A percentile compares a stretch with the other conserved stretches of the same genome.
Conservation (phyloP, 768 basidiomycete genomes). For the Rhizopogon sp. region DNA sequence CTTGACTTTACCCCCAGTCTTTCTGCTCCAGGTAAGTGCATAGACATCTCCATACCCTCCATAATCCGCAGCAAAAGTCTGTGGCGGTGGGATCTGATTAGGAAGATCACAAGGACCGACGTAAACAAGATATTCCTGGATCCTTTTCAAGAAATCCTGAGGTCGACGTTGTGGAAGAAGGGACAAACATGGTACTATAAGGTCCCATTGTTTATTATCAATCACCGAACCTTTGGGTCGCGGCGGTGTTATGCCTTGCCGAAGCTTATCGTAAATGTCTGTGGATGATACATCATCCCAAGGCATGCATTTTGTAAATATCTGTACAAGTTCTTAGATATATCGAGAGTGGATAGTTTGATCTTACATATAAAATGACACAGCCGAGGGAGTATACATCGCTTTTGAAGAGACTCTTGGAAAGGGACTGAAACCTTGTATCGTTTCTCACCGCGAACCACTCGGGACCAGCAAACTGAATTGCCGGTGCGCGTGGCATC, state of each 20-base stretch:
- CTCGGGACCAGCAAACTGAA: not conserved
- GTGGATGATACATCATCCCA: not conserved
- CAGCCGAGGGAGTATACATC: not conserved
- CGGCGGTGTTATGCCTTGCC: not conserved
- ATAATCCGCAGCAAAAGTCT: fast-evolving
- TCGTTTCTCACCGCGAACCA: not conserved
- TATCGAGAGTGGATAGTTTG: not conserved
- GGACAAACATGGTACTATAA: not conserved
- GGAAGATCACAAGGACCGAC: not conserved
- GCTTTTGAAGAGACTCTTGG: not conserved
- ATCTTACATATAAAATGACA: not conserved
- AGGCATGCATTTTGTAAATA: not conserved
- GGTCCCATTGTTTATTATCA: not conserved
- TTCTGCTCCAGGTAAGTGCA: not conserved
- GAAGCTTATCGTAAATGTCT: not conserved
- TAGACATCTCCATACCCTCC: not conserved
- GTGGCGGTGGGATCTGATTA: not conserved
- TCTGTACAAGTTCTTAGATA: not conserved
- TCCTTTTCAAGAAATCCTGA: not conserved
- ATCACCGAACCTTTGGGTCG: not conserved
- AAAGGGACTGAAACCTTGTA: not conserved
- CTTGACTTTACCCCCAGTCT: not conserved
- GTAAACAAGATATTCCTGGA: not conserved
- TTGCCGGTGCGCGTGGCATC: not conserved
- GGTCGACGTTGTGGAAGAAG: not conserved